phyloP scores from a whole-genome alignment of 2,329 filamentous ascomycete genomes.

The Pseudonectria buxi region DNA sequence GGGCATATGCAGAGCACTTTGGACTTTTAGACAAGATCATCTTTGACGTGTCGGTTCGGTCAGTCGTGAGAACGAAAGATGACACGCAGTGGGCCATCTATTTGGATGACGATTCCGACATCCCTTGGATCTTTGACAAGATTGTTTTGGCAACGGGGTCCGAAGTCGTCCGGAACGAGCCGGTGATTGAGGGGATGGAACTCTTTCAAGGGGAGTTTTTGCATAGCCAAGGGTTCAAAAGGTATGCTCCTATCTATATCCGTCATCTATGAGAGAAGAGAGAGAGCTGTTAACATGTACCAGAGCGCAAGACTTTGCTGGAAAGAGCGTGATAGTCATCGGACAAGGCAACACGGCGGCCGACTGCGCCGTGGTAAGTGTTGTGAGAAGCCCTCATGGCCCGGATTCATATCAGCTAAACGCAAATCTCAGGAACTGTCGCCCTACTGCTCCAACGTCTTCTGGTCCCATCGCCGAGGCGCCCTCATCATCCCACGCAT shows the following conservation, averaged over 20 bases:
- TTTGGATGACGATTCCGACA: constrained; percentile 5
- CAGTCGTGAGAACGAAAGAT: constrained; percentile 9
- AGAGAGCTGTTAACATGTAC: rapidly evolving
- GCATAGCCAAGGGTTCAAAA: constrained; percentile 19
- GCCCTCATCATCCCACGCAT: constrained; percentile 15
- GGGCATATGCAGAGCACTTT: constrained; percentile 15
- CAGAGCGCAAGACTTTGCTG: constrained; percentile 12
- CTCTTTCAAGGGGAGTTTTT: constrained; percentile 14
- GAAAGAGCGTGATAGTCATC: constrained; percentile 18
- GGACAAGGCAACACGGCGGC: constrained; percentile 22
- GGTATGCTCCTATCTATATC: constrained; percentile 5
- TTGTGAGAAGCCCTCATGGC: too few relatives aligned
- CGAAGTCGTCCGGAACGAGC: constrained; percentile 9
- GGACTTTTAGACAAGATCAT: constrained; percentile 9
- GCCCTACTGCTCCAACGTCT: constrained; percentile 11
- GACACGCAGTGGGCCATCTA: constrained; percentile 13
- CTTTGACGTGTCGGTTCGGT: constrained; percentile 8
- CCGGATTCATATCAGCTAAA: too few relatives aligned
- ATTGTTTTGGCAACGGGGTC: constrained; percentile 17
- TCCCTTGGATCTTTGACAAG: constrained; percentile 16
- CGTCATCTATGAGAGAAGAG: too few relatives aligned
- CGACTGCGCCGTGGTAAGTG: constrained; percentile 16
- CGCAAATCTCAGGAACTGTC: constrained; percentile 14
- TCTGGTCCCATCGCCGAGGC: constrained; percentile 18
- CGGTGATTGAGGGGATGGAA: constrained; percentile 12